Conservation (phyloP, 305 asterid genomes). For the Fraxinus sp. region DNA sequence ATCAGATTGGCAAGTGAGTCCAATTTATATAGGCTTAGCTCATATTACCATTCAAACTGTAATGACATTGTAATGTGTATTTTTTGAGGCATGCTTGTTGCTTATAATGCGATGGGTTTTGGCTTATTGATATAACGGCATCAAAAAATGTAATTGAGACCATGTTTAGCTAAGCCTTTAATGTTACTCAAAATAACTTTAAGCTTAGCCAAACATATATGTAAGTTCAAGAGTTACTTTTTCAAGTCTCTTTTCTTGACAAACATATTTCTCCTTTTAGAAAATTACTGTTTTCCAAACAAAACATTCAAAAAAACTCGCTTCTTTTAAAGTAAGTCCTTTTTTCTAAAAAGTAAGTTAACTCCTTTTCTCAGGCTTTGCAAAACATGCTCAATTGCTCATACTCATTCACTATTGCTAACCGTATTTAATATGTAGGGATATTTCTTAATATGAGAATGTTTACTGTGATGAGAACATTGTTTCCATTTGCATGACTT, state of each 20-base stretch:
- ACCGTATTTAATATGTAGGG: background rate
- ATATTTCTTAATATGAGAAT: background rate
- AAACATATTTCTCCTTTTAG: background rate
- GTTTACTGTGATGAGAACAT: background rate
- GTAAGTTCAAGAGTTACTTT: background rate
- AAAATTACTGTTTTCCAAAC: background rate
- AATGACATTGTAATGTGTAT: background rate
- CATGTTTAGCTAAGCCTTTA: background rate
- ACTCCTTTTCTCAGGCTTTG: background rate
- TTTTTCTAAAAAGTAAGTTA: background rate
- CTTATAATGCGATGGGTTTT: background rate
- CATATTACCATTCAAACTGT: background rate
- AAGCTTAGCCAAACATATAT: background rate
- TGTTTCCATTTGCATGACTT: background rate
- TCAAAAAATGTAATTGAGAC: background rate
- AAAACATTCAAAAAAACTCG: background rate
- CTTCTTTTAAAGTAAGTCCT: background rate
- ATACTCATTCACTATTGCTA: background rate
- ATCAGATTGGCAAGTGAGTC: constrained; percentile 81
- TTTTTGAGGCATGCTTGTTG: background rate
- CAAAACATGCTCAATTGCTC: background rate
- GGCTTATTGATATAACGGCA: background rate
- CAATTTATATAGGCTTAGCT: background rate
- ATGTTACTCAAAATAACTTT: background rate
- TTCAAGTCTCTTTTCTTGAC: background rate